Conservation (phyloP, 257 asterid genomes). For the Nicotiana undulata region DNA sequence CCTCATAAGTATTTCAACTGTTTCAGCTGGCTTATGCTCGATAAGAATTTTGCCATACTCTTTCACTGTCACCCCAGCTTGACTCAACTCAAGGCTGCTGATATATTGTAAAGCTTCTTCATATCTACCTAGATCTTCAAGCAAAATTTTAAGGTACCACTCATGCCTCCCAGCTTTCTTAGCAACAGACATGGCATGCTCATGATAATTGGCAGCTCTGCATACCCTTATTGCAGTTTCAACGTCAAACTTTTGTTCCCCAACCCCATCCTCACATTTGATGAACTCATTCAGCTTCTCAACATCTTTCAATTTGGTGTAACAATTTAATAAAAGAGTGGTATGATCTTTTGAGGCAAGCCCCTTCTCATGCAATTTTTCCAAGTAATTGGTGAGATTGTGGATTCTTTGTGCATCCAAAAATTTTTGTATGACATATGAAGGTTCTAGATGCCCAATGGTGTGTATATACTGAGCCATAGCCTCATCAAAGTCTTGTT, state of each 20-base stretch:
- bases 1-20: constrained; percentile 76
- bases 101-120: constrained; percentile 90
- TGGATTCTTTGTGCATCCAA: constrained; percentile 94
- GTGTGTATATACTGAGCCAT: constrained; percentile 88
- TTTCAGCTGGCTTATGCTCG: constrained; percentile 85
- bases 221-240: constrained; percentile 97
- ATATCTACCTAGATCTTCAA: constrained; percentile 86
- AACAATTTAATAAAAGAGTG: constrained; percentile 87
- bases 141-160: constrained; percentile 87
- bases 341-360: constrained; percentile 94
- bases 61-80: constrained; percentile 88
- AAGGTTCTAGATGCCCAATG: constrained; percentile 94
- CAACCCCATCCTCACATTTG: constrained; percentile 73
- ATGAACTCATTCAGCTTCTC: constrained; percentile 79
- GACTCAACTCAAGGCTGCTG: constrained; percentile 85
- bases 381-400: constrained; percentile 90
- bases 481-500: constrained; percentile 83
- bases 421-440: constrained; percentile 89
- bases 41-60: constrained; percentile 91
- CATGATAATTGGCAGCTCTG: constrained; percentile 94
- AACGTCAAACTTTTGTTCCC: constrained; percentile 82
- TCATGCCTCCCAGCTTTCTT: constrained; percentile 94
- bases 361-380: constrained; percentile 91
- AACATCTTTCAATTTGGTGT: constrained; percentile 92
- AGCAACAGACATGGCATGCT: constrained; percentile 98